phyloP scores from a whole-genome alignment of 106 monocot genomes.

The Allium cepa region DNA sequence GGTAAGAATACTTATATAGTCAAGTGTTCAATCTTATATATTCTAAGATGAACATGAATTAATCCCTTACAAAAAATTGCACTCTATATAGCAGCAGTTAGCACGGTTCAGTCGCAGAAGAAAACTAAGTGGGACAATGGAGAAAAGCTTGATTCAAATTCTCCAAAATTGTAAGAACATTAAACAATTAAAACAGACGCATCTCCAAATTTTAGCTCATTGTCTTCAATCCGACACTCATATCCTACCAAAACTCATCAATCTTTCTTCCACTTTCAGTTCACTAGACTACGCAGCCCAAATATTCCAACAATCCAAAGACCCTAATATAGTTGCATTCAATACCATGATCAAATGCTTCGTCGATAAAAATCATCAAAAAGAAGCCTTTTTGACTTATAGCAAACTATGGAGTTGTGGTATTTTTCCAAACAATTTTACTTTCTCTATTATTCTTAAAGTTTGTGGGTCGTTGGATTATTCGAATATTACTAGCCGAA shows the following conservation, averaged over 20 bases:
- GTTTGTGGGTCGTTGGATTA: slow-evolving; percentile 2
- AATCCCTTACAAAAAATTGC: too few species aligned
- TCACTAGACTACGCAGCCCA: slow-evolving; percentile 16
- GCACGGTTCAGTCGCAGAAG: background rate
- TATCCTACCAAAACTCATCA: slow-evolving; percentile 32
- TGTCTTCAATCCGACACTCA: slow-evolving; percentile 10
- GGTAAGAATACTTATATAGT: too few species aligned
- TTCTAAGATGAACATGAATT: too few species aligned
- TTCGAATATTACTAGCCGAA: background rate
- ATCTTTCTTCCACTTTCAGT: slow-evolving; percentile 10
- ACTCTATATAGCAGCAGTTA: too few species aligned
- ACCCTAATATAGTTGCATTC: slow-evolving; percentile 20
- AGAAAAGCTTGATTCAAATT: slow-evolving; percentile 18
- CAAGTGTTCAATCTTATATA: too few species aligned
- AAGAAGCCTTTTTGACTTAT: slow-evolving; percentile 14
- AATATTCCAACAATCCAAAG: slow-evolving; percentile 8
- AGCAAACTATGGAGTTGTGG: slow-evolving; percentile 4
- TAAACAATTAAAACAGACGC: slow-evolving; percentile 28
- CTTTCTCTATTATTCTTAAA: slow-evolving; percentile 44
- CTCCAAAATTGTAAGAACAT: slow-evolving; percentile 17
- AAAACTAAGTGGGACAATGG: slow-evolving; percentile 10
- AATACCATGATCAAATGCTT: slow-evolving; percentile 47
- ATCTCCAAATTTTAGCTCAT: slow-evolving; percentile 28
- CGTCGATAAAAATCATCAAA: background rate
- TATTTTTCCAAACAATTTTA: slow-evolving; percentile 36